phyloP scores from a whole-genome alignment of 2,329 filamentous ascomycete species.

The Alternaria burnsii region DNA sequence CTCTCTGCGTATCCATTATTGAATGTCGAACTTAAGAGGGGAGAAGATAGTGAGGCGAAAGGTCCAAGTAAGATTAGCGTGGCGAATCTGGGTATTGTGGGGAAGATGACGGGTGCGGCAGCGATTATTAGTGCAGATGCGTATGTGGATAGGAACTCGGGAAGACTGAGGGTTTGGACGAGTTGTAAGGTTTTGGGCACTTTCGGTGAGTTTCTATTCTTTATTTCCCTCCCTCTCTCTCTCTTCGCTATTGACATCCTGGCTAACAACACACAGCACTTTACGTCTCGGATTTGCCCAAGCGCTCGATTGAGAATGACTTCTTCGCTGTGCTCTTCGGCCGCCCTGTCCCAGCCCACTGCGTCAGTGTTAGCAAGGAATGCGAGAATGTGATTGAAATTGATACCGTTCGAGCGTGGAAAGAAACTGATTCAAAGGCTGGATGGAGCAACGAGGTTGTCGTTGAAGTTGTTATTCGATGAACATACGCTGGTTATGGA shows the following conservation, averaged over 20 bases:
- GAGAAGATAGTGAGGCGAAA: constrained; percentile 45
- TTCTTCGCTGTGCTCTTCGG: constrained; percentile 81
- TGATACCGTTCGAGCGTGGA: constrained; percentile 80
- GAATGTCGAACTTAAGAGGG: constrained; percentile 58
- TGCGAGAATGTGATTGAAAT: constrained; percentile 73
- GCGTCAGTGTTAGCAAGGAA: constrained; percentile 66
- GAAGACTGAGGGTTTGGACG: constrained; percentile 70
- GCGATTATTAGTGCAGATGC: constrained; percentile 73
- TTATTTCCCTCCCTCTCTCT: not conserved
- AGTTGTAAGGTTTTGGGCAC: constrained; percentile 81
- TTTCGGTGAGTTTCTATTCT: constrained; percentile 63
- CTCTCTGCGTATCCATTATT: constrained; percentile 76
- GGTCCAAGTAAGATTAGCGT: constrained; percentile 58
- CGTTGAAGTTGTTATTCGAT: constrained; percentile 46
- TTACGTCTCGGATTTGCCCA: constrained; percentile 75
- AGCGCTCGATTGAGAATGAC: constrained; percentile 67
- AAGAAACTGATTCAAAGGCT: constrained; percentile 71
- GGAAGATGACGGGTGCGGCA: constrained; percentile 89
- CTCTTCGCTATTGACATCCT: constrained; percentile 1
- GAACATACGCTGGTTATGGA: not conserved
- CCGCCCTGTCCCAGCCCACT: constrained; percentile 71
- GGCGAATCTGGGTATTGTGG: constrained; percentile 78
- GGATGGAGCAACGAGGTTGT: constrained; percentile 74
- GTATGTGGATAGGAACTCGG: constrained; percentile 63
- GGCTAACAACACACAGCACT: constrained; percentile 61